Evolutionary conservation across 2,329 filamentous ascomycete genomes (phyloP), one percentile per base, ranked within the genome.

Genomic region (Alternaria novae-zelandiae): DNA sequence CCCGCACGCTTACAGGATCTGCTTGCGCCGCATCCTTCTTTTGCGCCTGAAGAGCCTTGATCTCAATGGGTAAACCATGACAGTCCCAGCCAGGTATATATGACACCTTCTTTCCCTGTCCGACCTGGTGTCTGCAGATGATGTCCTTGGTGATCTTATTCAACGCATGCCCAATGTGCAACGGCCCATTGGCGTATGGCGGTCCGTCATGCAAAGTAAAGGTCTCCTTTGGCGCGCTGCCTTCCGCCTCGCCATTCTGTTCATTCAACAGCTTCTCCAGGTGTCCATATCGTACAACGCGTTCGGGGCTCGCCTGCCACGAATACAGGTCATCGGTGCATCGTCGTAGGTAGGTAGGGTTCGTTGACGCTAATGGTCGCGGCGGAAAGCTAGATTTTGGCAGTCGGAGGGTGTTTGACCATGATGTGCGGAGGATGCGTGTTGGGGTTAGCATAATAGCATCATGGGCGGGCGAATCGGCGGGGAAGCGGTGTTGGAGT

Each of bases 61-160:
- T 86, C 84, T 99, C 96, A 75, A 99, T 99, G 1, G 96, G 96
- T 53, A 99, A 86, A 0, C 96, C 96, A 83, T 99, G 96, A 70
- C 96, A 99, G 78, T 99, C 96, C 96, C 96, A 99, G 49, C 96
- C 95, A 3, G 96, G 96, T 15, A 94, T 85, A 75, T 96, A 99
- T 43, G 89, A 85, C 32, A 98, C 90, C 66, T 88, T 86, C 70
- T 87, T 90, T 17, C 93, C 96, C 75, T 90, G 87, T 64, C 92
- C 89, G 64, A 98, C 83, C 82, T 97, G 89, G 65, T 91, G 89
- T 44, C 96, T 88, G 71, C 94, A 86, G 65, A 97, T 92, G 74
- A 98, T 92, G 81, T 99, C 96, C 83, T 99, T 99, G 63, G 97
- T 85, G 71, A 98, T 91, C 82, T 99, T 99, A 82, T 99, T 99